Percentiles rank a stretch among this genome's conserved stretches.
Conservation (phyloP, 1,139 yeast species). For the Blastobotrys persicus region DNA sequence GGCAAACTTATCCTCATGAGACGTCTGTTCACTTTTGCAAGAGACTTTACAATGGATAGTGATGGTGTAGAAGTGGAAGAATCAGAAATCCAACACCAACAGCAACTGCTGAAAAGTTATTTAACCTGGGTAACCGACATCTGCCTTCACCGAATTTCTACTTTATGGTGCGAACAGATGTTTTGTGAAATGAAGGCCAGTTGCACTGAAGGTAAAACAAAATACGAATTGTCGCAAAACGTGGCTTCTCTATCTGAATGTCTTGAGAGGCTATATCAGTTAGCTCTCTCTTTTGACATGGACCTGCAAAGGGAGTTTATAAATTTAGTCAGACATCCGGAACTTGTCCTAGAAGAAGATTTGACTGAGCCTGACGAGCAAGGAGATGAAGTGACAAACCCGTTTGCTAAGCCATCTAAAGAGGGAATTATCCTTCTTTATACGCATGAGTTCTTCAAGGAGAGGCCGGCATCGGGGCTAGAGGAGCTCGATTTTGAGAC, state of each 20-base stretch:
- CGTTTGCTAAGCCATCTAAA: conserved; percentile 28
- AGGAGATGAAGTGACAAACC: conserved; percentile 14
- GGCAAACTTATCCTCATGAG: conserved; percentile 50
- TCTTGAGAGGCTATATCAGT: conserved; percentile 49
- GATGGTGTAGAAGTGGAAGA: conserved; percentile 40
- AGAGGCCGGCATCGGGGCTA: conserved; percentile 19
- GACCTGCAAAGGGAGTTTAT: conserved; percentile 47
- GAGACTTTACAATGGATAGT: conserved; percentile 52
- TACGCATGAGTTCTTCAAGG: conserved; percentile 35
- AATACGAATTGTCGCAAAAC: conserved; percentile 26
- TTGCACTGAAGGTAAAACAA: conserved; percentile 19
- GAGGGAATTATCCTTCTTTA: conserved; percentile 37
- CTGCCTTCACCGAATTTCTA: conserved; percentile 36
- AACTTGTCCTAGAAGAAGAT: conserved; percentile 11
- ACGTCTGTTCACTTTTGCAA: conserved; percentile 60
- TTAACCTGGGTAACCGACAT: conserved; percentile 48
- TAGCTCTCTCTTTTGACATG: conserved; percentile 63
- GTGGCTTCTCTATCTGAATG: conserved; percentile 36
- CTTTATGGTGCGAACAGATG: conserved; percentile 36
- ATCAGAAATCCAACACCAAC: conserved; percentile 38
- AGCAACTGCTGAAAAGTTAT: conserved; percentile 44
- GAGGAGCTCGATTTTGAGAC: conserved; percentile 26
- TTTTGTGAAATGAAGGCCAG: conserved; percentile 32
- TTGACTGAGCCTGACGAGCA: conserved; percentile 15
- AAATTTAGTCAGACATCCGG: conserved; percentile 25